Evolutionary conservation across 345 rosid species (phyloP).

Genomic region (Bruguiera sexangula): DNA sequence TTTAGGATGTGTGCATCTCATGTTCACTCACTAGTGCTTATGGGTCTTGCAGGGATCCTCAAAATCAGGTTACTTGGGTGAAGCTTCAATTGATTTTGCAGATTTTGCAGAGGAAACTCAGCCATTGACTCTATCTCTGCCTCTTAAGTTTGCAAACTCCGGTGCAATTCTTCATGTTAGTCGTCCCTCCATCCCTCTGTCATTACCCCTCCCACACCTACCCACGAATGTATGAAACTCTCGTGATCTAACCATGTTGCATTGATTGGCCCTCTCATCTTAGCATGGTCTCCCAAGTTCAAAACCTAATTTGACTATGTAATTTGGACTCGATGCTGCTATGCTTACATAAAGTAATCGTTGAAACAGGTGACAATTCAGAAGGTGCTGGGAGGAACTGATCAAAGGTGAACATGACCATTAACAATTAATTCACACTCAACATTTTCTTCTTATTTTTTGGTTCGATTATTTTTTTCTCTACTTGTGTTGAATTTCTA

Average conservation of each 20-base stretch:
- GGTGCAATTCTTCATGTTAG: slow-evolving; percentile 33
- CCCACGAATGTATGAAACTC: background rate
- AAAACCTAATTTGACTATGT: background rate
- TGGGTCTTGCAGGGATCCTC: slow-evolving; percentile 26
- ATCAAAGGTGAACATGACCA: slow-evolving; percentile 20
- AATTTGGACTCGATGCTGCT: background rate
- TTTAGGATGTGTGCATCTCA: background rate
- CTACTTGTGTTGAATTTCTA: background rate
- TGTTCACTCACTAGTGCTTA: background rate
- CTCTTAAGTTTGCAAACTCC: slow-evolving; percentile 34
- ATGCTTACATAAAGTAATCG: slow-evolving; percentile 9
- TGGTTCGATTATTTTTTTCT: background rate
- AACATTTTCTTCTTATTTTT: too few species aligned
- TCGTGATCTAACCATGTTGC: background rate
- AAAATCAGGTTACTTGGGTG: slow-evolving; percentile 33
- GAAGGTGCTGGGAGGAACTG: slow-evolving; percentile 23
- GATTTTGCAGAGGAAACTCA: slow-evolving; percentile 29
- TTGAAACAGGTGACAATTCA: slow-evolving; percentile 27
- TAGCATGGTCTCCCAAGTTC: background rate
- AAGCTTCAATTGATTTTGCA: slow-evolving; percentile 34
- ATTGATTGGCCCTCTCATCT: background rate
- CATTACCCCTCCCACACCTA: background rate
- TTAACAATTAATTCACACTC: background rate
- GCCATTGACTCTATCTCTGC: slow-evolving; percentile 29
- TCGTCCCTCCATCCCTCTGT: background rate